Base-by-base conservation (phyloP, 2,329 filamentous ascomycete genomes). In the Hypoxylon sp. region DNA sequence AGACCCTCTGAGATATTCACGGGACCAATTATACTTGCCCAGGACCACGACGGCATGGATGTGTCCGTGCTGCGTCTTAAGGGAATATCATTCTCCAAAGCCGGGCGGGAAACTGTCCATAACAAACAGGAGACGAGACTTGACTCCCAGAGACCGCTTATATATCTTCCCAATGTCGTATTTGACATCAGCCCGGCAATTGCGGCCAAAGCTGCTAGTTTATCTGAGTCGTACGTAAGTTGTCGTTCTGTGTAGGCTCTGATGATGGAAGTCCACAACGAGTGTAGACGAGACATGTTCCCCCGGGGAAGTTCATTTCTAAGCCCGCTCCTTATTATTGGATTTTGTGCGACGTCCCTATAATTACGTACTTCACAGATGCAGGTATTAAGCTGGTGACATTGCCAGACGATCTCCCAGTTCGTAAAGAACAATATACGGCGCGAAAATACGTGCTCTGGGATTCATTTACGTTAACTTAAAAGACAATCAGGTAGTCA, bases 391-490 rank as follows among this genome's bases (percentile, higher is more conserved):
- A 3, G 2, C 41, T 34, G 19, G 19, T 21, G 3, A 10, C 53
- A 57, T 28, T 48, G 38, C 53, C 53, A 57, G 28, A 57, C 2
- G 6, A 57, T 32, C 19, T 57, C 53, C 25, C 23, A 34, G 17
- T 34, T 57, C 11, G 53, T 57, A 25, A 57, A 57, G 17, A 46
- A 57, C n/a, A 57, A 3, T 21, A 46, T 32, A 46, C 53, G 53
- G 5, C n/a, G 38, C n/a, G 53, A 57, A 5, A 57, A 19, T 9
- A 48, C 5, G 5, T 21, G n/a, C 17, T 57, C 53, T 57, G 17
- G 2, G 32, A 11, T 41, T 23, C 13, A 34, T 36, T 11, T 21
- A 48, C 13, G 38, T 57, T 34, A 57, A 28, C 41, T 32, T 13
- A 4, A 11, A 17, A 9, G 32, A 41, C 6, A 10, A 19, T 9